Conservation (phyloP, 139 green algal species). For the Haematococcus sp. region DNA sequence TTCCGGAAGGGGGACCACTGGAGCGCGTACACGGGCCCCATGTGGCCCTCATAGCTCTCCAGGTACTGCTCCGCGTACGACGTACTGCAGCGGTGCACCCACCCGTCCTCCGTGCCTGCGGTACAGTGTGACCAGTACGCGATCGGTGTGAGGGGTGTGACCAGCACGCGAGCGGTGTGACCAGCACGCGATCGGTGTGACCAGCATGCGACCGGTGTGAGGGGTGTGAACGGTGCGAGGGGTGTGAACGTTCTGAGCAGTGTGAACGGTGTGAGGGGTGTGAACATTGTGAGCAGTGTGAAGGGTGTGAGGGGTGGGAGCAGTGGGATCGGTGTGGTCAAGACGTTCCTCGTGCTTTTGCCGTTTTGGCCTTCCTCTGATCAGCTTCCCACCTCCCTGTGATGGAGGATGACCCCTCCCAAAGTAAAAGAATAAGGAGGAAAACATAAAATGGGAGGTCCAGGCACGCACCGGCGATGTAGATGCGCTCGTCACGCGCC, state of each 20-base stretch:
- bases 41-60: constrained; percentile 74
- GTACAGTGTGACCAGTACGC: constrained; percentile 40
- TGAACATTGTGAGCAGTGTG: too few species aligned
- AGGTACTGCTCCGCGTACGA: constrained; percentile 83
- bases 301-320: too few species aligned
- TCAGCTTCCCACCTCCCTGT: too few species aligned
- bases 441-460: too few species aligned
- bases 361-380: too few species aligned
- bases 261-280: too few species aligned
- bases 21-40: constrained; percentile 72
- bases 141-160: not conserved
- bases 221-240: too few species aligned
- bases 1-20: constrained; percentile 74
- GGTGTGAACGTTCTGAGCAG: too few species aligned
- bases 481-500: constrained; percentile 61
- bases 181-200: not conserved
- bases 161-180: constrained; percentile 32
- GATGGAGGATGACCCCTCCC: too few species aligned
- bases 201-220: constrained; percentile 32
- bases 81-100: constrained; percentile 81
- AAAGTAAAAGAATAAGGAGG: too few species aligned
- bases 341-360: too few species aligned
- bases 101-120: constrained; percentile 81
- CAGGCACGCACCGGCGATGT: constrained; percentile 36
- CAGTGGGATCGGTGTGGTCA: too few species aligned